Evolutionary conservation across 805 yeast genomes (phyloP), one percentile per base, ranked within the genome.

Genomic region (Wickerhamomyces bisporus): DNA sequence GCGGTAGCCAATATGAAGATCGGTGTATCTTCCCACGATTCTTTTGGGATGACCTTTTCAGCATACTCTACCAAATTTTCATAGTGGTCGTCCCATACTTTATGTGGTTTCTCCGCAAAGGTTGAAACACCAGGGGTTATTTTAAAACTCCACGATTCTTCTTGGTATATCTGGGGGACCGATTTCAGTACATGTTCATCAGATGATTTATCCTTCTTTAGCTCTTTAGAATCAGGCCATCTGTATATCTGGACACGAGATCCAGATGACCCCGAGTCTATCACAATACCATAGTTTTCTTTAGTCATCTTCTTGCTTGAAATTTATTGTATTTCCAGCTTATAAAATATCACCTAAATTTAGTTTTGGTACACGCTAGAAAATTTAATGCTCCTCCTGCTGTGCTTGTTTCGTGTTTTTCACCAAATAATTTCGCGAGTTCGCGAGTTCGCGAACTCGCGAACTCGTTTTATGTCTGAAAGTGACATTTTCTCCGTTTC

Each of bases 211-310:
- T 52, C 49, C 15, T 54, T 57, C 21, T 58, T 66, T 16, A 56
- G 39, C 30, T 57, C 56, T 2, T 49, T 44, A 1, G 79, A 68
- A 49, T 79, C 79, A 12, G 72, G 71, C 96, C 96, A 91, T 42
- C 73, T 69, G 57, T 86, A 91, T 10, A 91, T 75, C 58, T 86
- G 89, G 13, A 85, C 71, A 37, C 98, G 68, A 4, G 97, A 87
- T 2, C 98, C 98, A 0, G 95, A 85, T 1, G 97, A 88, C 1
- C 98, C 98, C 0, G 97, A 87, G 60, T 91, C 98, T 3, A 91
- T 73, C 13, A 91, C 94, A 23, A 93, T 81, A 20, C 96, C 97
- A 65, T 86, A 89, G 35, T 69, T 52, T 21, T 54, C 48, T 27
- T 45, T 42, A 17, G 37, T 38, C 47, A 41, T 21, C 8, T 14